phyloP scores from a whole-genome alignment of 2,329 filamentous ascomycete genomes.

The Pseudohalonectria lignicola region DNA sequence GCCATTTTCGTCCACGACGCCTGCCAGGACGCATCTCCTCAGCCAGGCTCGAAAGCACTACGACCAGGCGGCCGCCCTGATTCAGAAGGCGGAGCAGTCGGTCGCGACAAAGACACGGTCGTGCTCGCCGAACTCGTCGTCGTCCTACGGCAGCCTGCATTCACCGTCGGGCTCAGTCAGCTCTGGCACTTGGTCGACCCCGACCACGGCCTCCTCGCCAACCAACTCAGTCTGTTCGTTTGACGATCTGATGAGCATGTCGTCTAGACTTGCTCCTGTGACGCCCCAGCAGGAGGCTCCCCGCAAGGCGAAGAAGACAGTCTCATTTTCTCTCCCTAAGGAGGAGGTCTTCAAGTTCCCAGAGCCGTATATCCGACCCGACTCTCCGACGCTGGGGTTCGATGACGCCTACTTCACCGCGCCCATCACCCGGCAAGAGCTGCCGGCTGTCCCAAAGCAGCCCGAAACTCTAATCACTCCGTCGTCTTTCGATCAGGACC shows the following conservation, averaged over 20 bases:
- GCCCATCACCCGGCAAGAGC: constrained; percentile 11
- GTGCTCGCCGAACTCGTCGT: constrained; percentile 16
- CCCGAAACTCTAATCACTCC: too few relatives aligned
- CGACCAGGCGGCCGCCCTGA: constrained; percentile 32
- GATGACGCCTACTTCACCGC: constrained; percentile 28
- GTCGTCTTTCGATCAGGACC: constrained; percentile 7
- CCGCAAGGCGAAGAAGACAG: constrained; percentile 25
- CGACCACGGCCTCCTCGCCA: constrained; percentile 33
- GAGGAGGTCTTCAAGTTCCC: constrained; percentile 18
- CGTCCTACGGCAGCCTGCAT: constrained; percentile 26
- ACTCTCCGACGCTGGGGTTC: constrained; percentile 49
- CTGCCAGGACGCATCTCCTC: constrained; percentile 35
- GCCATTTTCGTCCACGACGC: constrained; percentile 30
- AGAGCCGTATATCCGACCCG: constrained; percentile 41
- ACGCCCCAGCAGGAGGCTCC: constrained; percentile 5
- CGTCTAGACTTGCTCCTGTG: constrained; percentile 2
- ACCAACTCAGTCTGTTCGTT: constrained; percentile 30
- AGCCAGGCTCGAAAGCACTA: constrained; percentile 42
- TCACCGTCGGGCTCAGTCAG: constrained; percentile 35
- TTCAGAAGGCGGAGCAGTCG: constrained; percentile 32
- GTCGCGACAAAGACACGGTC: constrained; percentile 22
- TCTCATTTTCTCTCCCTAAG: constrained; percentile 30
- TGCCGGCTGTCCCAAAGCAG: constrained; percentile 14
- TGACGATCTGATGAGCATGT: constrained; percentile 18
- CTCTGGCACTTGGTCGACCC: constrained; percentile 28